Percentiles rank a stretch among this genome's conserved stretches.
Conservation (phyloP, 345 rosid genomes). For the Euphorbia peplus region DNA sequence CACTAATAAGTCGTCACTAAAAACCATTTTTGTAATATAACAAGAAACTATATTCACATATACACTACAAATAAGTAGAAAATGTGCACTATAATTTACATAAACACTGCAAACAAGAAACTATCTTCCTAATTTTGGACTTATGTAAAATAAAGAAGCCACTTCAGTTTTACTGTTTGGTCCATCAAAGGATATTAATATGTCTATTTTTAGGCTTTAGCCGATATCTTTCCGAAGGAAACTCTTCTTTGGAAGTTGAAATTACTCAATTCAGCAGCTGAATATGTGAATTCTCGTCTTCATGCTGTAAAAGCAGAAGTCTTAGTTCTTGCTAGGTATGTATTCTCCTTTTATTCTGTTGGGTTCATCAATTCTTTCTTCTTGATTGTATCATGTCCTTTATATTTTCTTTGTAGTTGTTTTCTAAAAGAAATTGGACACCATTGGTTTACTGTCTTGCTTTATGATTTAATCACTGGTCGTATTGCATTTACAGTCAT, state of each 20-base stretch:
- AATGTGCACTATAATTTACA: neutral
- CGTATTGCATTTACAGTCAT: neutral
- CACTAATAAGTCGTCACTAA: too few species aligned
- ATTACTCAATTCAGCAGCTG: constrained; percentile 56
- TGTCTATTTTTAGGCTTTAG: constrained; percentile 43
- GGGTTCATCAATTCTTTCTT: neutral
- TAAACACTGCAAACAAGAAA: too few species aligned
- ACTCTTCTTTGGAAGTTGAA: constrained; percentile 79
- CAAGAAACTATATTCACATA: neutral
- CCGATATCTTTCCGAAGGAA: constrained; percentile 58
- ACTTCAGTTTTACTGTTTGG: neutral
- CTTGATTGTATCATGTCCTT: neutral
- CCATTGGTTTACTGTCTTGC: neutral
- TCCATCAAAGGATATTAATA: neutral
- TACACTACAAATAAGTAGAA: neutral
- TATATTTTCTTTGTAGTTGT: neutral
- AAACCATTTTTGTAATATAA: too few species aligned
- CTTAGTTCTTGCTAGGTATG: constrained; percentile 66
- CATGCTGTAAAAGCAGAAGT: constrained; percentile 86
- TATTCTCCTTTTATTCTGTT: constrained; percentile 7
- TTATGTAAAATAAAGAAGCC: neutral
- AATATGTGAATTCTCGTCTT: constrained; percentile 74
- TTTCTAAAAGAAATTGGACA: neutral
- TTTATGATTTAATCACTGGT: neutral
- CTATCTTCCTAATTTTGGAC: too few species aligned